Conservation (phyloP, 1,284 basidiomycete species). For the Rhodotorula mucilaginosa region DNA sequence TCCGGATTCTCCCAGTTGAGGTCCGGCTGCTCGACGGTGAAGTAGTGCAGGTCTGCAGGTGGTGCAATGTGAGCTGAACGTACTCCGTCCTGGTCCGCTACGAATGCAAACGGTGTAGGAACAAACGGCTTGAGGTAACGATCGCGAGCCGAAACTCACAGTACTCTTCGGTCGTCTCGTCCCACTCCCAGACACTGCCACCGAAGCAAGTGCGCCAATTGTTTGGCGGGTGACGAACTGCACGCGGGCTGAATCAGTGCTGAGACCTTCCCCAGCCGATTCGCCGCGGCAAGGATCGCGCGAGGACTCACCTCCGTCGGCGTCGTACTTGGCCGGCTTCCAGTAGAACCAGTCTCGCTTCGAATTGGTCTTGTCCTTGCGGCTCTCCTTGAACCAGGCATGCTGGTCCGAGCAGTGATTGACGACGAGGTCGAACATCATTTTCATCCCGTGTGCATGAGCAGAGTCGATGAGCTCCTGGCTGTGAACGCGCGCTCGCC, state of each 20-base stretch:
- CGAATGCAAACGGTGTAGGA: no score
- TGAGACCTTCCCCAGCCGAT: no score
- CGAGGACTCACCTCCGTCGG: constrained; percentile 48
- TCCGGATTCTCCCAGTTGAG: constrained; percentile 72
- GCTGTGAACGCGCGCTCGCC: constrained; percentile 29
- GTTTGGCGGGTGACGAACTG: constrained; percentile 58
- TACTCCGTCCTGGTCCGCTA: no score
- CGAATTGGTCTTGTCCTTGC: constrained; percentile 58
- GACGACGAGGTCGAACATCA: constrained; percentile 73
- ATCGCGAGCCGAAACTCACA: background rate
- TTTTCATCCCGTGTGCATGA: constrained; percentile 1
- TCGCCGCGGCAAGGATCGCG: background rate
- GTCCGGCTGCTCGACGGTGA: constrained; percentile 69
- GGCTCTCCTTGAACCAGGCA: constrained; percentile 68
- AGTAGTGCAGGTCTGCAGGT: constrained; percentile 59
- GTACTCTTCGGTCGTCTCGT: constrained; percentile 62
- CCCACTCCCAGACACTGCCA: constrained; percentile 71
- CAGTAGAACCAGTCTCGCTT: constrained; percentile 63
- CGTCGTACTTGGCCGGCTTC: constrained; percentile 2
- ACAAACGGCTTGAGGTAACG: no score
- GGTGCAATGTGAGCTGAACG: no score
- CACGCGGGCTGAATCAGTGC: background rate
- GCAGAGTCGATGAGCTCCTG: constrained; percentile 50
- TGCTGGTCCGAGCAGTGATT: constrained; percentile 76
- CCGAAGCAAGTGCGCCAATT: constrained; percentile 72